phyloP scores from a whole-genome alignment of 768 basidiomycete species.

The Suillus placidus region DNA sequence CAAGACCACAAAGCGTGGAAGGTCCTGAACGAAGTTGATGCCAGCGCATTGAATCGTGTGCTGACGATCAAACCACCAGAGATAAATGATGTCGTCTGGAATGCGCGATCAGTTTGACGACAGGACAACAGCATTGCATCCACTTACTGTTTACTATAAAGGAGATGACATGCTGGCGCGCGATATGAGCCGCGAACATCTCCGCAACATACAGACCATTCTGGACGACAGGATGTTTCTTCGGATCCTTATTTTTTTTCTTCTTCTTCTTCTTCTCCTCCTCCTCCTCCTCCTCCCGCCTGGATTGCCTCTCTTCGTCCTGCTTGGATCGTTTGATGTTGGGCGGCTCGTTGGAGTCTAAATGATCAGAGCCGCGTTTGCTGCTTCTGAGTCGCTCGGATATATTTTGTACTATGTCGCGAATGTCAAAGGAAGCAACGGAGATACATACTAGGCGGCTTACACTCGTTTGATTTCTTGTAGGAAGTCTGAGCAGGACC shows the following conservation, averaged over 20 bases:
- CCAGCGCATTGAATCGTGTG: conserved; percentile 4
- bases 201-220: background rate
- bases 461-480: background rate
- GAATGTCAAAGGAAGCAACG: background rate
- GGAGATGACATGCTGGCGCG: background rate
- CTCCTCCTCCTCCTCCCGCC: conserved; percentile 13
- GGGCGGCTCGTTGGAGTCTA: background rate
- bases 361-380: background rate
- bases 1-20: conserved; percentile 5
- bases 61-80: conserved; percentile 10
- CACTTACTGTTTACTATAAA: background rate
- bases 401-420: background rate
- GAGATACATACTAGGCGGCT: background rate
- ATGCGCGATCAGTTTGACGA: background rate
- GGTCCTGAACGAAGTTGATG: conserved; percentile 9
- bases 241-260: background rate
- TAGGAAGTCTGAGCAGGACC: background rate
- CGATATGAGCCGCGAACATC: too few species aligned
- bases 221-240: background rate
- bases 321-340: background rate
- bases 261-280: background rate
- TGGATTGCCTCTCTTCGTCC: background rate
- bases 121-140: background rate
- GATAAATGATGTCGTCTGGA: background rate
- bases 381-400: background rate